Conservation (phyloP, 441 rosid species). For the Macaranga tanarius region DNA sequence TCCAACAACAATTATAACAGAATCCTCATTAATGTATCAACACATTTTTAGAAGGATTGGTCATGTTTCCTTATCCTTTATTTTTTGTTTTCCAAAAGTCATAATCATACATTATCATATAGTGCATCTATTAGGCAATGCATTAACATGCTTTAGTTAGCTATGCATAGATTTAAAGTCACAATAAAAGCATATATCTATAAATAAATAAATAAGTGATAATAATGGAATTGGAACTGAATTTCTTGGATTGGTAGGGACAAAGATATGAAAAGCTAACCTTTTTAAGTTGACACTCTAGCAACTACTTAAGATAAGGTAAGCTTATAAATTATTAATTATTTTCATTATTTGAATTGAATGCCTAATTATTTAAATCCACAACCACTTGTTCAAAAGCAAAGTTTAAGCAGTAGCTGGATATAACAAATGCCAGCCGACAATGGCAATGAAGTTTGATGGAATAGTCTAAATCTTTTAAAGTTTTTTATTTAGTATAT, state of each 20-base stretch:
- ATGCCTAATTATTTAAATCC: too few species aligned
- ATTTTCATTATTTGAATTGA: too few species aligned
- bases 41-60: background rate
- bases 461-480: too few species aligned
- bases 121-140: background rate
- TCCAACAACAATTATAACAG: background rate
- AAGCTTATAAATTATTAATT: too few species aligned
- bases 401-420: background rate
- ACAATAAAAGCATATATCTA: too few species aligned
- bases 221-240: background rate
- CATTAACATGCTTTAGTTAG: background rate
- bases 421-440: background rate
- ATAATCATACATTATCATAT: background rate
- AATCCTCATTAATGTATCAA: background rate
- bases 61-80: too few species aligned
- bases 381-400: background rate
- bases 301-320: background rate
- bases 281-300: background rate
- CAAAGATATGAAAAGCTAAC: too few species aligned
- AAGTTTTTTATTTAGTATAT: background rate
- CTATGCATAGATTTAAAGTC: too few species aligned
- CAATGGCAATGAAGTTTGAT: background rate
- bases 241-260: constrained; percentile 3
- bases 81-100: background rate
- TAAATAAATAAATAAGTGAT: too few species aligned